Evolutionary conservation across 2,329 filamentous ascomycete species (phyloP), one percentile per base, ranked within the genome.

Genomic region (Colletotrichum navitas): DNA sequence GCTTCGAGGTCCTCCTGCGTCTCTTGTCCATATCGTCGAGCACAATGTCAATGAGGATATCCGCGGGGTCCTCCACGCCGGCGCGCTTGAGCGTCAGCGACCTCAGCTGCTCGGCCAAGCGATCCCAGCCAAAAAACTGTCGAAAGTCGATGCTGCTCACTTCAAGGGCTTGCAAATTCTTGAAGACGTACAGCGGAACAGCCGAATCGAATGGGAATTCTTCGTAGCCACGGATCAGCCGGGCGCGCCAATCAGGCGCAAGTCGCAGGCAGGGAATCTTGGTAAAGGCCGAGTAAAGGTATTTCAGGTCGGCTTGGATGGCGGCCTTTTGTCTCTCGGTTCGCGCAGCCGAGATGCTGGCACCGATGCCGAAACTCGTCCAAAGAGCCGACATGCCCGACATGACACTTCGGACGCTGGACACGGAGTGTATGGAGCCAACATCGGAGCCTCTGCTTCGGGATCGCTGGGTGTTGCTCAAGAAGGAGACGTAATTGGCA

Each of bases 121-220:
- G 91, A 80, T 99, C 95, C 96, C 96, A 99, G 69, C 96, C 96
- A 82, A 94, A 97, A 83, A 98, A 98, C 77, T 97, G 95, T 73
- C 96, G 91, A 79, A 97, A 98, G 81, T 99, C 96, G 79, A 98
- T 92, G 82, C 97, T 95, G 83, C 92, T 95, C 64, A 99, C 93
- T 81, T 99, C 96, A 74, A 99, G 87, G 29, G 94, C 93, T 82
- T 95, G 95, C 65, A 98, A 85, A 76, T 98, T 99, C 84, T 99
- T 98, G 88, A 99, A 98, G 11, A 93, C 93, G 80, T 97, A 92
- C n/a, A 99, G 86, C 26, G 96, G 96, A 39, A 99, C 96, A 26
- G 96, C 96, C 32, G 94, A 97, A 81, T 99, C 96, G 81, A 98
- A 98, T 3, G 96, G 96, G 76, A 98, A 99, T 81, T 98, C 95